Percentiles rank a stretch among this genome's conserved stretches.
Evolutionary conservation across 78 protist species (phyloP).

Genomic region (Emiliania huxleyi): DNA sequence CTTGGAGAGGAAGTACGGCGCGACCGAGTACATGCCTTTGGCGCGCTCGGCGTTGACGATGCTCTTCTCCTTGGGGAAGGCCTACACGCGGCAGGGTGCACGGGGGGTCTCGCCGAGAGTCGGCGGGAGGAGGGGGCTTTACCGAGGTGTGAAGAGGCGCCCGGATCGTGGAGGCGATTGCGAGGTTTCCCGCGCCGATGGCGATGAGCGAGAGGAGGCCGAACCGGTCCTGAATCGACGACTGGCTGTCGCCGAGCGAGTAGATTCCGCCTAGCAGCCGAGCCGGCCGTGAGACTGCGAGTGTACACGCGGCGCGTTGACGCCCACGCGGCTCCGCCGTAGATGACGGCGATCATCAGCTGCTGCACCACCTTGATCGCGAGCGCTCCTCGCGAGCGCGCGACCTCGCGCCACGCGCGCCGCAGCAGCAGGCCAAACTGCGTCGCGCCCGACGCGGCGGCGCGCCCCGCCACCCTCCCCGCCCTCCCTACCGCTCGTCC

Average conservation of each 20-base stretch:
- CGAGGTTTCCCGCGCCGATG: conserved; percentile 28
- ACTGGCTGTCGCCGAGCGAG: too few species aligned
- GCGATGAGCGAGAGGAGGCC: conserved; percentile 26
- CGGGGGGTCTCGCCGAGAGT: neutral
- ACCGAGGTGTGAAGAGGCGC: neutral
- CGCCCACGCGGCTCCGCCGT: neutral
- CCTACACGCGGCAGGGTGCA: too few species aligned
- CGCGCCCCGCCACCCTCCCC: too few species aligned
- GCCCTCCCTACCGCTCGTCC: too few species aligned
- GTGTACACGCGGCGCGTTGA: too few species aligned
- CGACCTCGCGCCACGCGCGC: neutral
- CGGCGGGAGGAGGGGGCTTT: neutral
- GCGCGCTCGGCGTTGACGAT: neutral
- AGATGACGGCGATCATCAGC: neutral
- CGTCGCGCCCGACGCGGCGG: neutral
- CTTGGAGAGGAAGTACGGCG: neutral
- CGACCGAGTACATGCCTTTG: neutral
- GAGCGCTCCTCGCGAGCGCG: neutral
- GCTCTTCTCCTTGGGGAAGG: neutral
- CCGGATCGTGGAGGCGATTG: neutral
- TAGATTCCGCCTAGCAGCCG: too few species aligned
- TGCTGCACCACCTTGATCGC: neutral
- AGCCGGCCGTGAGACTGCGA: too few species aligned
- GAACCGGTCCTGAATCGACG: conserved; percentile 28
- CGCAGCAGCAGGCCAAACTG: neutral